A percentile compares a stretch with the other conserved stretches of the same genome.
phyloP scores from a whole-genome alignment of 78 protist genomes.

The Dictyostelium purpureum region DNA sequence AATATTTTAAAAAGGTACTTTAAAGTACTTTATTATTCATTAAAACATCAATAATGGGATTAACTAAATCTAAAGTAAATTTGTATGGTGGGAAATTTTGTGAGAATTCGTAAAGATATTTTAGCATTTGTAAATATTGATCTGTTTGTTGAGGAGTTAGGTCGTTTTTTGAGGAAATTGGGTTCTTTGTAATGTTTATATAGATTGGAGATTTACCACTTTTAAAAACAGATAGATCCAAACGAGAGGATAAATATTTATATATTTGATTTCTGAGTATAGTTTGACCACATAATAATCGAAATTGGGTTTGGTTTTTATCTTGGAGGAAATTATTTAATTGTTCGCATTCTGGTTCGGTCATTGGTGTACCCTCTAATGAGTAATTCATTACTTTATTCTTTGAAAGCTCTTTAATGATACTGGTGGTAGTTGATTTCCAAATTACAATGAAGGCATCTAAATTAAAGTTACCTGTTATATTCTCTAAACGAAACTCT shows the following conservation, averaged over 20 bases:
- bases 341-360: neutral
- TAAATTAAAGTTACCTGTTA: neutral
- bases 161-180: too few relatives aligned
- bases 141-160: too few relatives aligned
- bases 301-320: neutral
- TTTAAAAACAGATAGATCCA: neutral
- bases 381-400: neutral
- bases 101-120: too few relatives aligned
- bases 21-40: too few relatives aligned
- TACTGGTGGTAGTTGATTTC: neutral
- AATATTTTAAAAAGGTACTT: too few relatives aligned
- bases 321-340: neutral
- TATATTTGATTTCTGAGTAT: neutral
- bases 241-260: neutral
- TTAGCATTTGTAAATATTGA: too few relatives aligned
- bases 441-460: neutral
- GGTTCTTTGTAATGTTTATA: neutral
- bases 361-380: neutral
- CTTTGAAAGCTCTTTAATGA: neutral
- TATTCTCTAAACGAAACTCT: neutral
- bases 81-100: too few relatives aligned
- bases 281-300: neutral
- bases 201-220: conserved; percentile 5
- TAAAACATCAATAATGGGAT: too few relatives aligned
- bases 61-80: too few relatives aligned